phyloP scores from a whole-genome alignment of 768 basidiomycete genomes.

The Serendipita sp. region DNA sequence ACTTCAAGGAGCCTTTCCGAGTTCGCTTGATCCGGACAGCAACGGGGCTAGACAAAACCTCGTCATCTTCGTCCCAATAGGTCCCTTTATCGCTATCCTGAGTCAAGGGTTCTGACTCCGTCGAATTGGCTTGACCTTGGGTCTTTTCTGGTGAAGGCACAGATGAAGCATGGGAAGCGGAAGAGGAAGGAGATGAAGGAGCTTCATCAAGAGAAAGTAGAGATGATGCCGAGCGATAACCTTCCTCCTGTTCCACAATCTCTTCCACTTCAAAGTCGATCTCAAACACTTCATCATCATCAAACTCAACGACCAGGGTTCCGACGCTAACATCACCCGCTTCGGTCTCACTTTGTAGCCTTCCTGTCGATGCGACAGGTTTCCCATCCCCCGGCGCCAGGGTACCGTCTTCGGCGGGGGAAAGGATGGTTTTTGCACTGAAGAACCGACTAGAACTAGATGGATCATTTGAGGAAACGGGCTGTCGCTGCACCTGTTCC shows the following conservation, averaged over 20 bases:
- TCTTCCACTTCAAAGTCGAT: conserved; percentile 26
- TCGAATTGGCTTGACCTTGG: background rate
- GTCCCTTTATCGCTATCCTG: background rate
- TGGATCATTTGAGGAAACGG: conserved; percentile 18
- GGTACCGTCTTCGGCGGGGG: conserved; percentile 24
- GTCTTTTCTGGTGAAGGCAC: background rate
- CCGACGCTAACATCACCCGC: conserved; percentile 21
- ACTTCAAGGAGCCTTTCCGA: background rate
- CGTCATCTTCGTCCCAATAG: background rate
- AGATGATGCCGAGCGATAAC: conserved; percentile 59
- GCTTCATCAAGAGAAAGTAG: conserved; percentile 37
- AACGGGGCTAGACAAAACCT: background rate
- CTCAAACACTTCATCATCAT: conserved; percentile 16
- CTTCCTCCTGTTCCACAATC: conserved; percentile 56
- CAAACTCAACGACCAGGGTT: conserved; percentile 11
- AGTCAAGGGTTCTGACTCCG: background rate
- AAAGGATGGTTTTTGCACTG: background rate
- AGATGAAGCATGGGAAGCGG: background rate
- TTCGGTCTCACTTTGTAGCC: conserved; percentile 22
- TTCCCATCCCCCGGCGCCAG: conserved; percentile 17
- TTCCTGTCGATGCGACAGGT: conserved; percentile 17
- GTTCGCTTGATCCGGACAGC: background rate
- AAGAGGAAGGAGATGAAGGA: conserved; percentile 35
- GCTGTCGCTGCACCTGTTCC: conserved; percentile 20
- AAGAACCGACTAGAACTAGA: conserved; percentile 13